Evolutionary conservation across 2,329 filamentous ascomycete species (phyloP).

Genomic region (Piedraia hortae): DNA sequence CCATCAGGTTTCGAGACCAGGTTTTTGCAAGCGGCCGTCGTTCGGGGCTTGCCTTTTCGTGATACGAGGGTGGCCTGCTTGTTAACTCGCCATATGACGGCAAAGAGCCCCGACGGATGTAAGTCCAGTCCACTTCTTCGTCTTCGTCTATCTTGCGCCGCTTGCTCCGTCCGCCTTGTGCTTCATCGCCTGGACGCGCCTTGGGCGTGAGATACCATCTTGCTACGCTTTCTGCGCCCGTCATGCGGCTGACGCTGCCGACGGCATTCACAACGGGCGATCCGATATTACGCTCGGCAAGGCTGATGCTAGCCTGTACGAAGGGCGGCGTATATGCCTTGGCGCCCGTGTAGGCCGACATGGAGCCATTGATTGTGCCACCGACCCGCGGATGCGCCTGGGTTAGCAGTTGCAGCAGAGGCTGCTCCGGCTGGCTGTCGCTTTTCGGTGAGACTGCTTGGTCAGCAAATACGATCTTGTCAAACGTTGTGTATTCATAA

Average conservation of each 20-base stretch:
- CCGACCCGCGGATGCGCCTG: constrained; percentile 69
- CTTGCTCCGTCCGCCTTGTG: constrained; percentile 9
- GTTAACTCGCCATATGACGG: constrained; percentile 79
- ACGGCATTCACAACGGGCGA: constrained; percentile 66
- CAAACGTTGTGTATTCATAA: not conserved
- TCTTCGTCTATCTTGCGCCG: constrained; percentile 19
- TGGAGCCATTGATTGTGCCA: constrained; percentile 45
- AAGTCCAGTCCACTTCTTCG: constrained; percentile 18
- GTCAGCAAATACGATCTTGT: not conserved
- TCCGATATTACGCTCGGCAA: constrained; percentile 64
- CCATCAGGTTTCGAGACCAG: constrained; percentile 47
- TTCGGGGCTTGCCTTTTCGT: constrained; percentile 11
- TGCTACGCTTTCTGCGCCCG: constrained; percentile 66
- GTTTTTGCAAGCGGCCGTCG: constrained; percentile 15
- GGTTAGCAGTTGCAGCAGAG: constrained; percentile 60
- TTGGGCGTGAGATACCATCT: constrained; percentile 46
- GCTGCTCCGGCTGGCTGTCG: constrained; percentile 12
- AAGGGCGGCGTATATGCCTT: constrained; percentile 81
- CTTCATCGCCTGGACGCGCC: constrained; percentile 18
- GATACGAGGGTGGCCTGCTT: constrained; percentile 20
- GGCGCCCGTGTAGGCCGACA: constrained; percentile 60
- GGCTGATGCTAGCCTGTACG: constrained; percentile 63
- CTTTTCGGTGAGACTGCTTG: not conserved
- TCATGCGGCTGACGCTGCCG: constrained; percentile 54
- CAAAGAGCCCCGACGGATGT: constrained; percentile 29